Conservation (phyloP, 169 alveolate species). For the Cyclospora cayetanensis region DNA sequence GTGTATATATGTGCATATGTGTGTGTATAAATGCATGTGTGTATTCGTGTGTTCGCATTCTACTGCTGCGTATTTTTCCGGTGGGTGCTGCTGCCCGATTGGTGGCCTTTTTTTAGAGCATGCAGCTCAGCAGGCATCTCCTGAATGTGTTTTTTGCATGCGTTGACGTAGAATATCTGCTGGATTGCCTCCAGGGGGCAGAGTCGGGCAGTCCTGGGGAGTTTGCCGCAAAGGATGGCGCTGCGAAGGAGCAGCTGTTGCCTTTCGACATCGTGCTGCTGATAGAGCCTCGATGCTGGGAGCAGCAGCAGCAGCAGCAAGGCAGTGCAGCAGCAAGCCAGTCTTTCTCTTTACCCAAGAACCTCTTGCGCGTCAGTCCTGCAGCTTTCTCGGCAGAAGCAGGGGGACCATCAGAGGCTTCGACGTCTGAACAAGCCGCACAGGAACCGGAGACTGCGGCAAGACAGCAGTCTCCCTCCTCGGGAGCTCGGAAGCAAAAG, state of each 20-base stretch:
- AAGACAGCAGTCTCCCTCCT: neutral
- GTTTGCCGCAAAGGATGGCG: neutral
- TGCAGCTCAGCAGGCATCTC: no score
- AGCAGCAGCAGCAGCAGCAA: neutral
- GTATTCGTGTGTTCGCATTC: no score
- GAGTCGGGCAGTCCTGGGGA: neutral
- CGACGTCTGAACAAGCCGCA: no score
- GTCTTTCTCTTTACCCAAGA: neutral
- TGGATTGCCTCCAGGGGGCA: neutral
- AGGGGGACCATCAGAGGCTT: no score
- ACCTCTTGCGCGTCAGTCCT: neutral
- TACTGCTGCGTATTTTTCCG: no score
- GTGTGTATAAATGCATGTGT: no score
- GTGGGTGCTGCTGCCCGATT: no score
- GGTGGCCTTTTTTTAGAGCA: no score
- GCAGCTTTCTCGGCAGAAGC: neutral
- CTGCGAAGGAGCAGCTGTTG: neutral
- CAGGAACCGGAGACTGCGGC: neutral
- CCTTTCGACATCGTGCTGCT: constrained; percentile 25
- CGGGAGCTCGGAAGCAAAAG: neutral
- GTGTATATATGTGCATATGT: no score
- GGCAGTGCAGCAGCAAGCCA: neutral
- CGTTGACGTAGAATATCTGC: neutral
- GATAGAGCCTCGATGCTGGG: neutral
- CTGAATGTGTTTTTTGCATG: no score